These are phyloP conservation scores for Tetrahymena borealis DNA, from an alignment of 73 alveolate genomes.

Conservation along the genomic window DNA sequence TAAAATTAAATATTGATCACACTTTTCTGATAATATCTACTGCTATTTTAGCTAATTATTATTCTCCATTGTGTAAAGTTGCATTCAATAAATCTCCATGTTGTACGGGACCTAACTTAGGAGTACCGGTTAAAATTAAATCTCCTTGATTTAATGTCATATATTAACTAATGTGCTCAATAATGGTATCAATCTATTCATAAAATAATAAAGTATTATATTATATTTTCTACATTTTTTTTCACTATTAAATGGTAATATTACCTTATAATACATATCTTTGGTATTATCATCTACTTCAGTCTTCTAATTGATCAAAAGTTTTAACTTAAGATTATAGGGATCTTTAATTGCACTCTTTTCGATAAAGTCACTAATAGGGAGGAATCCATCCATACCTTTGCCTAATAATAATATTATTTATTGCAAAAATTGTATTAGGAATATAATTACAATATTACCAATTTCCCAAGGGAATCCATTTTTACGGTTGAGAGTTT, in stretches of 20 bases:
- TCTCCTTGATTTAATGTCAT: conserved; percentile 80
- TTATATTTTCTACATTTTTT: not conserved
- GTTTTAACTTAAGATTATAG: conserved; percentile 45
- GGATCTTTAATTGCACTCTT: conserved; percentile 55
- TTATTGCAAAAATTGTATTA: not conserved
- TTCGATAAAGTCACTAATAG: conserved; percentile 49
- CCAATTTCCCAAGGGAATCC: conserved; percentile 68
- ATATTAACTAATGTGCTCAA: conserved; percentile 33
- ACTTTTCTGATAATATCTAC: not conserved
- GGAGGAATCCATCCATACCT: conserved; percentile 68
- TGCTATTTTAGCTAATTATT: not conserved
- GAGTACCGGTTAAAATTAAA: conserved; percentile 75
- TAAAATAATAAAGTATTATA: not conserved
- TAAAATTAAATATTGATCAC: not conserved
- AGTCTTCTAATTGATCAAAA: conserved; percentile 36
- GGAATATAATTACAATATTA: too few species aligned
- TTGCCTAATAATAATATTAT: conserved; percentile 17
- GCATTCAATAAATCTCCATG: conserved; percentile 44
- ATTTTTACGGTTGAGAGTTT: conserved; percentile 42
- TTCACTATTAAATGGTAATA: not conserved
- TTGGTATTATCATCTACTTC: conserved; percentile 47
- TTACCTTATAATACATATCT: conserved; percentile 49
- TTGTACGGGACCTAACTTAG: conserved; percentile 71
- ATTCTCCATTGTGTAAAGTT: not conserved
- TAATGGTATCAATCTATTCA: conserved; percentile 36